Conservation (phyloP, 2,329 filamentous ascomycete genomes). For the Orbilia blumenaviensis region DNA sequence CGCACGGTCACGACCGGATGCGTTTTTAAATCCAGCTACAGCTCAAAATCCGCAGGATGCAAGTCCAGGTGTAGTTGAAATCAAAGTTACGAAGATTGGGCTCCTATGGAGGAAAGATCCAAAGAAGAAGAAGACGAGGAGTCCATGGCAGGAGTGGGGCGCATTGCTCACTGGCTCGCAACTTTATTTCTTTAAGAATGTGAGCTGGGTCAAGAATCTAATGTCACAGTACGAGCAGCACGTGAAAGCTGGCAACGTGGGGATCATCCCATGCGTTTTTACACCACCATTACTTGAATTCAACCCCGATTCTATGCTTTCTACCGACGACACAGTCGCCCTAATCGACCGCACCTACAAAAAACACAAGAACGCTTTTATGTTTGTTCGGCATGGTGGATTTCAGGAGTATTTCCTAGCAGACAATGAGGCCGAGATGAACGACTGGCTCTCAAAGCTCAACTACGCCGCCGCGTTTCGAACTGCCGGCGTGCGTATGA, state of each 20-base stretch:
- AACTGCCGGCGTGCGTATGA: slow-evolving; percentile 88
- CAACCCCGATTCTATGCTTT: slow-evolving; percentile 92
- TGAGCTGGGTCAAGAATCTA: slow-evolving; percentile 87
- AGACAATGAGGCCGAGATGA: slow-evolving; percentile 88
- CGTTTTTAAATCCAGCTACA: slow-evolving; percentile 89
- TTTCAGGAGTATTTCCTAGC: slow-evolving; percentile 90
- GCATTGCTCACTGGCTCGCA: slow-evolving; percentile 96
- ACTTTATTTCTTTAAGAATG: slow-evolving; percentile 94
- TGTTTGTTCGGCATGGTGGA: slow-evolving; percentile 85
- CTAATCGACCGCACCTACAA: slow-evolving; percentile 86
- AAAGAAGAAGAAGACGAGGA: slow-evolving; percentile 92
- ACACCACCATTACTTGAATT: slow-evolving; percentile 89
- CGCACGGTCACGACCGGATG: slow-evolving; percentile 88
- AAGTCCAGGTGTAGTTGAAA: slow-evolving; percentile 92
- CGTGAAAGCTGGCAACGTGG: slow-evolving; percentile 77
- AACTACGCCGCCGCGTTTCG: slow-evolving; percentile 96
- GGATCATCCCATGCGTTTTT: slow-evolving; percentile 79
- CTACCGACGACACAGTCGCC: slow-evolving; percentile 90
- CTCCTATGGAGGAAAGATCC: slow-evolving; percentile 91
- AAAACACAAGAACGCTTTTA: slow-evolving; percentile 94
- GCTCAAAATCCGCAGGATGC: slow-evolving; percentile 85
- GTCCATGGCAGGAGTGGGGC: slow-evolving; percentile 99
- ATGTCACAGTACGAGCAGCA: slow-evolving; percentile 88
- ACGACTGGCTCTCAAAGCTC: slow-evolving; percentile 94
- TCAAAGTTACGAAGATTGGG: slow-evolving; percentile 96